These are phyloP conservation scores for Hemileia vastatrix DNA, from an alignment of 1,284 basidiomycete genomes.

Conservation along the genomic window DNA sequence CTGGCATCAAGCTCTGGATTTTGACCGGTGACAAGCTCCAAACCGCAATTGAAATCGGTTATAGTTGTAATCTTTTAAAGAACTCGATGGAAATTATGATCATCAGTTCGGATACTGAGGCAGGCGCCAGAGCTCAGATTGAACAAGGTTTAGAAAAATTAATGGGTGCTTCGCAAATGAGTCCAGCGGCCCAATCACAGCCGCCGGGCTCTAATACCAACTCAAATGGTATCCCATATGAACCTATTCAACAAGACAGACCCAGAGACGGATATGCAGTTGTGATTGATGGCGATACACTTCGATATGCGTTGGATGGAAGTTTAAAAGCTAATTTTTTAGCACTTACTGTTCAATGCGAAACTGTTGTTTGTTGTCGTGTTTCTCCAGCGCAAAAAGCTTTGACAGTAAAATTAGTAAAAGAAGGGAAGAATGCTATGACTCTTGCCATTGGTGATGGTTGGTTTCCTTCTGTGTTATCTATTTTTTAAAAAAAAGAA, in stretches of 20 bases:
- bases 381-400: conserved; percentile 96
- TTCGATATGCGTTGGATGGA: conserved; percentile 67
- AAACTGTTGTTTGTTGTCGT: conserved; percentile 93
- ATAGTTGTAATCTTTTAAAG: conserved; percentile 84
- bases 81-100: conserved; percentile 85
- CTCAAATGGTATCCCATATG: background rate
- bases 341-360: conserved; percentile 84
- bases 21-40: conserved; percentile 92
- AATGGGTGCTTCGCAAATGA: conserved; percentile 50
- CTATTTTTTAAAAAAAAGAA: too few relatives aligned
- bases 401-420: conserved; percentile 83
- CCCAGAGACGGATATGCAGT: conserved; percentile 61
- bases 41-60: conserved; percentile 92
- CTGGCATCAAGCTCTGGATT: conserved; percentile 96
- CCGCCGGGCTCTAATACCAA: background rate
- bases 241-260: conserved; percentile 24
- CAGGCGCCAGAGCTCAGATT: conserved; percentile 70
- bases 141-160: conserved; percentile 93
- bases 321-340: conserved; percentile 70
- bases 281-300: conserved; percentile 90
- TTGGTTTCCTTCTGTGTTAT: background rate
- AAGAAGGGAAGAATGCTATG: conserved; percentile 91
- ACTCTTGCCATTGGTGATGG: conserved; percentile 94
- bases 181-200: conserved; percentile 19
- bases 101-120: conserved; percentile 68